Conservation (phyloP, 177 flowering plant species). For the Tripterygium wilfordii region DNA sequence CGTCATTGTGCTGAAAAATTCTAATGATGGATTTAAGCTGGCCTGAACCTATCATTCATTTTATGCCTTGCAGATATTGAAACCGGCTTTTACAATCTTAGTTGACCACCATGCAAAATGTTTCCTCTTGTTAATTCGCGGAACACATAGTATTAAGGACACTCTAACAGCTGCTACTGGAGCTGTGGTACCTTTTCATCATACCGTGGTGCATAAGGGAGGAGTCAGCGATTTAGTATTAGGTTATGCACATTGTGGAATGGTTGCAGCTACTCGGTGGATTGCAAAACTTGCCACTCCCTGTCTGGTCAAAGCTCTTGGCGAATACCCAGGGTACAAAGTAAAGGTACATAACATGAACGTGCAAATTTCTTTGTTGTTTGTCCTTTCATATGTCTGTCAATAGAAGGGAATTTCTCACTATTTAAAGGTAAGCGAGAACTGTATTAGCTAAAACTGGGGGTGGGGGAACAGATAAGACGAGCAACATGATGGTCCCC, state of each 20-base stretch:
- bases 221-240: conserved; percentile 88
- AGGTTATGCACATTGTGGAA: conserved; percentile 99
- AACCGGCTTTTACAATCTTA: conserved; percentile 94
- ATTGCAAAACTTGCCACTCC: conserved; percentile 91
- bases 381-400: background rate
- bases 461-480: too few relatives aligned
- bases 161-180: conserved; percentile 98
- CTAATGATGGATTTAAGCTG: too few relatives aligned
- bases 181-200: conserved; percentile 98
- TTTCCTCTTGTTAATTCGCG: conserved; percentile 83
- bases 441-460: too few relatives aligned
- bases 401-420: too few relatives aligned
- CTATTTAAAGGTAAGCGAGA: too few relatives aligned
- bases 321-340: conserved; percentile 60
- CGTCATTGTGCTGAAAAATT: too few relatives aligned
- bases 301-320: conserved; percentile 63
- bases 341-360: conserved; percentile 83
- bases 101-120: conserved; percentile 55
- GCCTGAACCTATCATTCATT: background rate
- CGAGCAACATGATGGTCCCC: too few relatives aligned
- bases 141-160: conserved; percentile 98
- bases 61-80: conserved; percentile 65
- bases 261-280: conserved; percentile 99
- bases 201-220: conserved; percentile 79
- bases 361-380: background rate